Evolutionary conservation across 805 yeast genomes (phyloP), one percentile per base, ranked within the genome.

Genomic region (Kuraishia hungarica): DNA sequence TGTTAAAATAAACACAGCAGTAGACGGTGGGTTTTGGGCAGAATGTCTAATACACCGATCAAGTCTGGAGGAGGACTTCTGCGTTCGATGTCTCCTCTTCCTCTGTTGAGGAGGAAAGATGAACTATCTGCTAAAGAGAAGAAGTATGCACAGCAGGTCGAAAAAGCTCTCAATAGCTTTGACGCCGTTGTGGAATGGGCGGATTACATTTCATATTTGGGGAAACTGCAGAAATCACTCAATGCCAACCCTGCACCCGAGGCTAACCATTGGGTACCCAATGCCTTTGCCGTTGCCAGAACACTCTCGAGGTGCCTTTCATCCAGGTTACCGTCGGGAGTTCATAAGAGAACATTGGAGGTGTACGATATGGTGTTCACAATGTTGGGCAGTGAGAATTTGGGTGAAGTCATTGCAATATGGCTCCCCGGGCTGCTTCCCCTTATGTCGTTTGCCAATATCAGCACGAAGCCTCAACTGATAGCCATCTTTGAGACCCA

Each of bases 351-450:
- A 65, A 80, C 97, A 0, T 70, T 94, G 48, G 89, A 85, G 55
- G 81, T 92, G 1, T 94, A 92, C 67, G 82, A 80, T 22, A 72
- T 74, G 54, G 80, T 93, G 1, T 89, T 94, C 70, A 76, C 76
- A 43, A 79, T 82, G 29, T 70, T 93, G 39, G 86, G 87, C 1
- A 64, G 68, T 0, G 82, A 79, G 3, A 70, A 79, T 3, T 70
- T 89, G 39, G 80, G 86, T 50, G 58, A 70, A 11, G 79, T 82
- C 55, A 73, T 87, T n/a, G 74, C 78, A 48, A 70, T 86, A 1
- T 94, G 99, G 99, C 74, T 93, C 1, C 96, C 97, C 0, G 97
- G 98, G 0, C 68, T 94, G n/a, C 72, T 94, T 8, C 97, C 98
- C 0, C 72, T 94, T 54, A 81, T 93, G 80, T 81, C 94, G 17